These are phyloP conservation scores for Protostelium mycophagum DNA, from an alignment of 78 protist species.

Conservation along the genomic window DNA sequence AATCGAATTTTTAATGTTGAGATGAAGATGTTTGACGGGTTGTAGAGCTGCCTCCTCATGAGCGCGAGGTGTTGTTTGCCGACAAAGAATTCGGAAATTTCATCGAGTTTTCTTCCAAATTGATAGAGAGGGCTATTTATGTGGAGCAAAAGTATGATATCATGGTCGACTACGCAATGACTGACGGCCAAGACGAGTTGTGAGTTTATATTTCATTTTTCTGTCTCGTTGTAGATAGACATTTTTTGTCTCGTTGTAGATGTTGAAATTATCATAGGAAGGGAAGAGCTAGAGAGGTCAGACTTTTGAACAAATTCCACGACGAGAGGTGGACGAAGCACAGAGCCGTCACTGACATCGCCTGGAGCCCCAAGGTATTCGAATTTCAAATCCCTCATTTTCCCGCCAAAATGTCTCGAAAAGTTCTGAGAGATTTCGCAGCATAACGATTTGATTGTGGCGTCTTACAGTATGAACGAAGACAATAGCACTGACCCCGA, in stretches of 20 bases:
- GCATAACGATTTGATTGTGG: conserved; percentile 63
- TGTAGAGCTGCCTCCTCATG: conserved; percentile 8
- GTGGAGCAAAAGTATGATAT: conserved; percentile 51
- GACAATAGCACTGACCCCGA: conserved; percentile 67
- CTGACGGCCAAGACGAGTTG: conserved; percentile 13
- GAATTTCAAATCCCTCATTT: background rate
- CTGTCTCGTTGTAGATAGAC: background rate
- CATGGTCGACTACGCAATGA: conserved; percentile 45
- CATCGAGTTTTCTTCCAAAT: conserved; percentile 34
- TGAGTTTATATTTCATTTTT: background rate
- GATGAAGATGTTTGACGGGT: background rate
- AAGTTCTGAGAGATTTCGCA: background rate
- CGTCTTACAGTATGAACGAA: conserved; percentile 54
- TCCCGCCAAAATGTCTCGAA: background rate
- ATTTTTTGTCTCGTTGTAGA: background rate
- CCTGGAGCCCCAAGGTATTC: conserved; percentile 29
- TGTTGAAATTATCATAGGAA: background rate
- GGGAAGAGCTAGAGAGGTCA: conserved; percentile 21
- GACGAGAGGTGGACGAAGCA: conserved; percentile 63
- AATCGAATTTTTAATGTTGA: conserved; percentile 18
- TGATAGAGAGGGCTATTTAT: conserved; percentile 63
- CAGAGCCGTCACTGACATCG: conserved; percentile 52
- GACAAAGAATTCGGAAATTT: conserved; percentile 42
- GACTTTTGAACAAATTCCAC: conserved; percentile 23
- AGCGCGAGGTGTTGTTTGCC: conserved; percentile 16